Conservation (phyloP, 257 asterid genomes). For the Nicotiana tabacum region DNA sequence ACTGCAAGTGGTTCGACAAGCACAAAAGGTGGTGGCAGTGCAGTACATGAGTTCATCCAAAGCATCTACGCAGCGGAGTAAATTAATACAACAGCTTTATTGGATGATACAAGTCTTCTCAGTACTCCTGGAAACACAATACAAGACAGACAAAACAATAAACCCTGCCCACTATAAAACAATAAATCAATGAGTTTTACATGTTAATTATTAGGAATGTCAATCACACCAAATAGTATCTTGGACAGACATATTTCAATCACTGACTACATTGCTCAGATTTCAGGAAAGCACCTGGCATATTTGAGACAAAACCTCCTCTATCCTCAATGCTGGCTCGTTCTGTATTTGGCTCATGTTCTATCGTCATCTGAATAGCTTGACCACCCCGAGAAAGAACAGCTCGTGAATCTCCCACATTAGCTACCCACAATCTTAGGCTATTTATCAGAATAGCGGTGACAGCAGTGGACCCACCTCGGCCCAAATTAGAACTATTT, state of each 20-base stretch:
- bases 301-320: conserved; percentile 44
- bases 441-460: conserved; percentile 40
- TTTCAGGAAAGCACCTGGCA: conserved; percentile 34
- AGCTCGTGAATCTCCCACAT: conserved; percentile 49
- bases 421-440: conserved; percentile 36
- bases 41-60: background rate
- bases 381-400: conserved; percentile 38
- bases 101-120: background rate
- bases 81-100: background rate
- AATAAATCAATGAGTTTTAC: conserved; percentile 3
- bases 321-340: conserved; percentile 40
- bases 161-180: background rate
- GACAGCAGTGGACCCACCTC: conserved; percentile 48
- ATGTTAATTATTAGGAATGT: conserved; percentile 1
- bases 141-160: conserved; percentile 4
- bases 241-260: background rate
- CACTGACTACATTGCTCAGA: conserved; percentile 4
- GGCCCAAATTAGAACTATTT: conserved; percentile 33
- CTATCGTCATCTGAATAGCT: conserved; percentile 39
- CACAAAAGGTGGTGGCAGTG: background rate
- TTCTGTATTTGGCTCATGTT: conserved; percentile 42
- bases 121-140: background rate
- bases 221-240: background rate
- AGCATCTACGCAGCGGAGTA: background rate
- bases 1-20: background rate